Evolutionary conservation across 331 rosid species (phyloP).

Genomic region (Acacia pycnantha): DNA sequence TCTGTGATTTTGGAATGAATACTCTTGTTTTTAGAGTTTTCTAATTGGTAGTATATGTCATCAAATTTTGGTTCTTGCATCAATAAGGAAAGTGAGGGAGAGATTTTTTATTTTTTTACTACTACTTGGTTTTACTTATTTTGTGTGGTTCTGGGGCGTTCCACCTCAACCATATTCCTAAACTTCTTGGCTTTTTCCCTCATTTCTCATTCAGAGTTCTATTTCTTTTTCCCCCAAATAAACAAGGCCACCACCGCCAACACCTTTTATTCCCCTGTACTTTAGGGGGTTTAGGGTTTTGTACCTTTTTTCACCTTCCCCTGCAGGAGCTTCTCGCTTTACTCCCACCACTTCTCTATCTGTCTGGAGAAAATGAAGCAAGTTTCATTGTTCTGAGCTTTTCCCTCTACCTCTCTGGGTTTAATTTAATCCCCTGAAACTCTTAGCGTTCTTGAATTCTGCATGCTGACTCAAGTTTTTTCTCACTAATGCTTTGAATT

Average conservation of each 20-base stretch:
- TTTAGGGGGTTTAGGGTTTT: conserved; percentile 82
- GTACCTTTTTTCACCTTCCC: not conserved
- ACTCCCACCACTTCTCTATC: not conserved
- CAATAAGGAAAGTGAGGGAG: not conserved
- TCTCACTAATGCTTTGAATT: not conserved
- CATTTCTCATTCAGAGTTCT: not conserved
- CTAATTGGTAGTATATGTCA: not conserved
- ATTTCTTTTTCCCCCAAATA: not conserved
- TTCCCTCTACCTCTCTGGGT: not conserved
- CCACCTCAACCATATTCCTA: conserved; percentile 18
- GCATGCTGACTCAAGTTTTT: not conserved
- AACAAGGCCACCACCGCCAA: conserved; percentile 5
- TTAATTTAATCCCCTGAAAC: not conserved
- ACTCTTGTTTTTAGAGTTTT: not conserved
- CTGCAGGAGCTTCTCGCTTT: not conserved
- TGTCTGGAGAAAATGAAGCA: not conserved
- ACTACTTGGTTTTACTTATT: not conserved
- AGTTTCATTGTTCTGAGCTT: not conserved
- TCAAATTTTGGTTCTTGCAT: not conserved
- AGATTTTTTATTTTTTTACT: not conserved
- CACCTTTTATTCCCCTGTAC: conserved; percentile 35
- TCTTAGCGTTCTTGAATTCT: not conserved
- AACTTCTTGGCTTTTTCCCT: conserved; percentile 54
- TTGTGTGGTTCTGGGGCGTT: conserved; percentile 15
- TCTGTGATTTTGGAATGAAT: conserved; percentile 25